phyloP scores from a whole-genome alignment of 495 filamentous ascomycete species.

The Penicillium canariense region DNA sequence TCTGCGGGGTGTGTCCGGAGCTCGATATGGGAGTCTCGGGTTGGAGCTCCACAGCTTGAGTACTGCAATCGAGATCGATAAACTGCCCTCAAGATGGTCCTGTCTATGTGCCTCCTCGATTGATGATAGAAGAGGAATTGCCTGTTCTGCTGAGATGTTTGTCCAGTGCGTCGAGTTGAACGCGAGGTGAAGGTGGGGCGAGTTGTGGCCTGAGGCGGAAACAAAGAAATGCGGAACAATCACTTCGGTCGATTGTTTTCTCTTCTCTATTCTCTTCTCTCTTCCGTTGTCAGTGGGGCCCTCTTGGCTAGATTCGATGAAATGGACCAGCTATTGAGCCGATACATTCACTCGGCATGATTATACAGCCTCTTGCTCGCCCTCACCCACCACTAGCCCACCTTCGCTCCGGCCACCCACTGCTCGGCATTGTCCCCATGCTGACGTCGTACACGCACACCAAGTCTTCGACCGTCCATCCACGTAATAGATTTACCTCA shows the following conservation, averaged over 20 bases:
- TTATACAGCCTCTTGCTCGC: slow-evolving; percentile 25
- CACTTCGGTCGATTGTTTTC: slow-evolving; percentile 6
- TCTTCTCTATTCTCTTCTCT: neutral
- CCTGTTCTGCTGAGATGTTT: neutral
- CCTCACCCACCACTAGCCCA: slow-evolving; percentile 35
- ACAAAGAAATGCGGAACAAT: slow-evolving; percentile 15
- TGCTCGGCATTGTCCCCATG: slow-evolving; percentile 27
- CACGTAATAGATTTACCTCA: slow-evolving; percentile 20
- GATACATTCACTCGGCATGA: slow-evolving; percentile 1
- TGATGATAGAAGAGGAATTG: neutral
- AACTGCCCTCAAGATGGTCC: neutral
- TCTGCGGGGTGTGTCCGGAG: neutral
- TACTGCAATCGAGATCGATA: neutral
- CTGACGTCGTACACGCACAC: slow-evolving; percentile 18
- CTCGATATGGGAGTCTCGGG: neutral
- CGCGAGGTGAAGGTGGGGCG: slow-evolving; percentile 5
- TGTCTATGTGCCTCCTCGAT: neutral
- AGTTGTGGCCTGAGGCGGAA: slow-evolving; percentile 6
- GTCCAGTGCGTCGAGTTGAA: neutral
- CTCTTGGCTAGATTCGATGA: neutral
- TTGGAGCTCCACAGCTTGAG: neutral
- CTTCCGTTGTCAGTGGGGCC: no score
- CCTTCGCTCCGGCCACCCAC: slow-evolving; percentile 39
- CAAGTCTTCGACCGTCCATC: slow-evolving; percentile 22
- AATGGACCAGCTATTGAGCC: neutral